Evolutionary conservation across 2,329 filamentous ascomycete species (phyloP), one percentile per base, ranked within the genome.

Genomic region (Scorias spongiosa): DNA sequence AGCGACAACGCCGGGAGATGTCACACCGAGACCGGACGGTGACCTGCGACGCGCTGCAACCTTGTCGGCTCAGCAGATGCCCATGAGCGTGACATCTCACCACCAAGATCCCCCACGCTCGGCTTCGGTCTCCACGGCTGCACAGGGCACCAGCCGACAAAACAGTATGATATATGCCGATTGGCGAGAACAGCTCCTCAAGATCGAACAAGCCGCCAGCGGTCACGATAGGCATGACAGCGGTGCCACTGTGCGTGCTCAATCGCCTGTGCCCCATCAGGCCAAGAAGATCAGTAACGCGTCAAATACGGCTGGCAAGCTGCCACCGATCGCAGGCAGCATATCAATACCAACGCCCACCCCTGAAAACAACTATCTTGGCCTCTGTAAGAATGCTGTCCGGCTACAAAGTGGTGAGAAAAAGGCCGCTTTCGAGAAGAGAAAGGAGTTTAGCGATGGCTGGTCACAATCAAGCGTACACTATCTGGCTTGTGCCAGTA

Each of bases 341-440:
- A 46, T 46, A n/a, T 39, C 50, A 5, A 44, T 56, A 4, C 49
- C 54, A 1, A 54, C 49, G 2, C 57, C 57, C 2, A 57, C 49
- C 9, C 54, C 54, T 3, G 53, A 58, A 9, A 61, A 61, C 44
- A 51, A 59, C 12, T 61, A 56, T 44, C 49, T 58, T 2, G 57
- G 57, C 3, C 70, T 70, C 56, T 71, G 68, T 58, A 68, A 68
- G 55, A 61, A 62, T 9, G 66, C 66, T 4, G 66, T 63, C 60
- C 63, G 65, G 30, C 46, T 59, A 2, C 56, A 62, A 40, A 65
- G 62, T 39, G 54, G 57, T 14, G 53, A 58, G 45, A 53, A 46
- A 42, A 55, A 46, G 43, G 47, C 43, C 5, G 48, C 62, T 2
- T 59, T 66, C 48, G 52, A 45, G 11, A 56, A 52, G 26, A 43